These are phyloP conservation scores for Brassica carinata DNA, from an alignment of 345 rosid species.

Conservation along the genomic window DNA sequence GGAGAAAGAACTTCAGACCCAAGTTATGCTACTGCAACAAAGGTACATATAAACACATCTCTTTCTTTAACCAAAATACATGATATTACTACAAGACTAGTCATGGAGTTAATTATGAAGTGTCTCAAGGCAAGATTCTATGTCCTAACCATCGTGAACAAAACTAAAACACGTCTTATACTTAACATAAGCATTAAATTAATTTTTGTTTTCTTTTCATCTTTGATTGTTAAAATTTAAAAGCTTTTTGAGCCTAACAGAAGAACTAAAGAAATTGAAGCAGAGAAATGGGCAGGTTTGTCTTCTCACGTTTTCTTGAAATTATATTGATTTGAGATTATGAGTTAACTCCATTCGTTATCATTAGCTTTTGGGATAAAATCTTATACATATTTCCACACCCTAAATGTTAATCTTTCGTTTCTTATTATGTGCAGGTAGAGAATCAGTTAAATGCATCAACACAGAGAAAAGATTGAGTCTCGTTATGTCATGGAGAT, in stretches of 20 bases:
- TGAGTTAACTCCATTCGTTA: slow-evolving; percentile 1
- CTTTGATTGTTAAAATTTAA: slow-evolving; percentile 27
- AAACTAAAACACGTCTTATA: background rate
- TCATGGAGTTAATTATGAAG: slow-evolving; percentile 2
- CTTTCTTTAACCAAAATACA: background rate
- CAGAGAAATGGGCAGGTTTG: slow-evolving; percentile 73
- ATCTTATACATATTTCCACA: background rate
- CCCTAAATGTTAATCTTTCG: background rate
- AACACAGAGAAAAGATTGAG: slow-evolving; percentile 46
- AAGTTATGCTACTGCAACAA: slow-evolving; percentile 68
- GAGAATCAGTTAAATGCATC: slow-evolving; percentile 64
- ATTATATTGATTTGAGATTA: slow-evolving; percentile 13
- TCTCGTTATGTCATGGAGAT: slow-evolving; percentile 36
- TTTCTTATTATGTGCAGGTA: slow-evolving; percentile 52
- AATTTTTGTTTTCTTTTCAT: slow-evolving; percentile 14
- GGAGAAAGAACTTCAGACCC: slow-evolving; percentile 81
- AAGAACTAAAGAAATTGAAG: slow-evolving; percentile 82
- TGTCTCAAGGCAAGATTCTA: background rate
- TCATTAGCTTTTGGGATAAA: slow-evolving; percentile 1
- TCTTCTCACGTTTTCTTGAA: slow-evolving; percentile 15
- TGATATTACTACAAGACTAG: background rate
- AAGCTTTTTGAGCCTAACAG: slow-evolving; percentile 63
- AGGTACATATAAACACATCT: slow-evolving; percentile 49
- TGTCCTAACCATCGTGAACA: slow-evolving; percentile 5
- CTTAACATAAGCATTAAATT: background rate